These are phyloP conservation scores for Naumovozyma castellii DNA, from an alignment of 805 yeast genomes.

Conservation along the genomic window DNA sequence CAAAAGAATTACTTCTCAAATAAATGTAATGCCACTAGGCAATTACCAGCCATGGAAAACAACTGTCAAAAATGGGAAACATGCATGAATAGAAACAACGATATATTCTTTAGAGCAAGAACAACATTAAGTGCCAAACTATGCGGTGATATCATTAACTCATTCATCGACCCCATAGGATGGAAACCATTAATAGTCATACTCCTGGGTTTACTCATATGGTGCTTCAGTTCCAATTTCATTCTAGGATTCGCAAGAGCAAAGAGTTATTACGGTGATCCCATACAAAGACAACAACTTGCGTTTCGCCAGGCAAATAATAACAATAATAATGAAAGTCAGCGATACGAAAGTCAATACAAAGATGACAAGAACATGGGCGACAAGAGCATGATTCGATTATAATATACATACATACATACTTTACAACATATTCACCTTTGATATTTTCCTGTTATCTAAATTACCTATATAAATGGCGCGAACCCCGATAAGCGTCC, in stretches of 20 bases:
- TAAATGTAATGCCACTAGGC: conserved; percentile 42
- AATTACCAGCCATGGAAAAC: conserved; percentile 49
- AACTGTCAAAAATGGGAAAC: conserved; percentile 54
- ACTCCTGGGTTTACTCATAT: conserved; percentile 31
- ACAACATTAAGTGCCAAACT: conserved; percentile 53
- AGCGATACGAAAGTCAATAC: not conserved
- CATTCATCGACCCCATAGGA: conserved; percentile 60
- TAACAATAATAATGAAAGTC: not conserved
- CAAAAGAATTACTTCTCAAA: conserved; percentile 43
- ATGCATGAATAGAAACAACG: conserved; percentile 53
- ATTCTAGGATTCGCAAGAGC: conserved; percentile 58
- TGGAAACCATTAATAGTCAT: conserved; percentile 45
- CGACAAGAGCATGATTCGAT: too few relatives aligned
- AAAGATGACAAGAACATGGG: not conserved
- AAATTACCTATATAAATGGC: too few relatives aligned
- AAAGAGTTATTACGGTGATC: conserved; percentile 32
- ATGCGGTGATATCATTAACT: conserved; percentile 50
- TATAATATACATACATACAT: too few relatives aligned
- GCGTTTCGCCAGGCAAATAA: not conserved
- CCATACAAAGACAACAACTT: not conserved
- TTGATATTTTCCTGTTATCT: too few relatives aligned
- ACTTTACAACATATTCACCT: too few relatives aligned
- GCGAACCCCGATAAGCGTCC: too few relatives aligned
- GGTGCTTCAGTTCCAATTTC: conserved; percentile 53
- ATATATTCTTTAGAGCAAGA: conserved; percentile 35